Evolutionary conservation across 2,329 filamentous ascomycete genomes (phyloP), one percentile per base, ranked within the genome.

Genomic region (Talaromyces funiculosus): DNA sequence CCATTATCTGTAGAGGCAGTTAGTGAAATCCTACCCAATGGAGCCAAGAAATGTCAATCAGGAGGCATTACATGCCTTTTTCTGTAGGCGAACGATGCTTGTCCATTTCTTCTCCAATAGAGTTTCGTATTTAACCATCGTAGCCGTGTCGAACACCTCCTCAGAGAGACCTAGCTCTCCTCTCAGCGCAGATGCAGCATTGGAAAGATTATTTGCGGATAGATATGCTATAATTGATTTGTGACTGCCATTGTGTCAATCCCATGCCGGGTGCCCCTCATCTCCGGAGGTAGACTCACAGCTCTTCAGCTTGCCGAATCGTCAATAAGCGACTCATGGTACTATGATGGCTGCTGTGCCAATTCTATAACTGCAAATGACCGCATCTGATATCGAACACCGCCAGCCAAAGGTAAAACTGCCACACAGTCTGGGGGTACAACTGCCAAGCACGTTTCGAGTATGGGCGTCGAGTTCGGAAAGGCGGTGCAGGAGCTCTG

Each of bases 101-200:
- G 93, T 97, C 93, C 93, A 97, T 81, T 97, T 97, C 84, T 96
- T 97, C 82, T 97, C 93, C 66, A 97, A 78, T 29, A 97, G 77
- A 1, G 90, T 90, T 76, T 96, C 92, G 78, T 97, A 97, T 78
- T 96, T 96, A 80, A 96, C 96, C 57, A 88, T 84, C 20, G 90
- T 96, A 18, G 84, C 83, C 64, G 89, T 82, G 72, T 96, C 91
- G 69, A 95, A 92, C 53, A 78, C 77, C 31, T 58, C 54, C 42
- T 61, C 60, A n/a, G 59, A 84, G 77, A 38, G 78, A 81, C 65
- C 89, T 85, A 96, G 82, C 75, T 97, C 92, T 69, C 89, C 82
- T 64, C 91, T 86, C 62, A 97, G 80, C 24, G 88, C 84, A 47
- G 85, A 80, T 43, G 90, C 89, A 64, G 84, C 87, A 60, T 85